Base-by-base conservation (phyloP, 306 rosid genomes). In the Dicorynia guianensis region DNA sequence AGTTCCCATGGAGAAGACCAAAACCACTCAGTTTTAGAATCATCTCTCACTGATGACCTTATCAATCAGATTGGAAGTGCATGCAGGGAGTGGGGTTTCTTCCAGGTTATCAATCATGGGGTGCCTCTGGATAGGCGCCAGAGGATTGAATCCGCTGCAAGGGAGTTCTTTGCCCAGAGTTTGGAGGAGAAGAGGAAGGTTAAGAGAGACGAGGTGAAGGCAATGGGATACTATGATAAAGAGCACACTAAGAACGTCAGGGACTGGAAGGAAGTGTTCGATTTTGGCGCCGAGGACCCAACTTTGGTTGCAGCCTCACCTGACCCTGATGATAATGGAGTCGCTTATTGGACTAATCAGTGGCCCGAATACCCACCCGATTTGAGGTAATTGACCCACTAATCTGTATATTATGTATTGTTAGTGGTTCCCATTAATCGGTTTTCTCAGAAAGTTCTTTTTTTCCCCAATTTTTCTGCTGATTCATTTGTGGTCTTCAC, bases 191-290 rank as follows among this genome's bases (percentile, higher is more conserved):
- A 89, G 87, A 83, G 60, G 54, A 84, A 79, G 76, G 79, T 87
- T 10, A 72, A 77, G 11, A 78, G 91, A 63, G 81, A 79, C 5
- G 89, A 79, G 14, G 39, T 0, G 4, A 11, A 2, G 3, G 44
- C 81, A 0, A 7, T 10, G n/a, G 97, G 98, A 8, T 93, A 93
- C 10, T 77, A 58, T 44, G 95, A 93, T 15, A 66, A 62, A 0
- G 98, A 93, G 34, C 82, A 80, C 15, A 90, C 98, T 7, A 90
- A 90, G 79, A 90, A 93, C 14, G 88, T 90, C 2, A 85, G 92
- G 18, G 98, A 93, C 33, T 88, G 98, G 96, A 91, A 89, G 49
- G 97, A 91, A 67, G 92, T 82, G 5, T 84, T 85, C 72, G 97
- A 89, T 82, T 84, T 85, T 56, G 3, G 11, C 0, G 63, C 78